Evolutionary conservation across 441 rosid genomes (phyloP).

Genomic region (Pelargonium myrrhifolium): DNA sequence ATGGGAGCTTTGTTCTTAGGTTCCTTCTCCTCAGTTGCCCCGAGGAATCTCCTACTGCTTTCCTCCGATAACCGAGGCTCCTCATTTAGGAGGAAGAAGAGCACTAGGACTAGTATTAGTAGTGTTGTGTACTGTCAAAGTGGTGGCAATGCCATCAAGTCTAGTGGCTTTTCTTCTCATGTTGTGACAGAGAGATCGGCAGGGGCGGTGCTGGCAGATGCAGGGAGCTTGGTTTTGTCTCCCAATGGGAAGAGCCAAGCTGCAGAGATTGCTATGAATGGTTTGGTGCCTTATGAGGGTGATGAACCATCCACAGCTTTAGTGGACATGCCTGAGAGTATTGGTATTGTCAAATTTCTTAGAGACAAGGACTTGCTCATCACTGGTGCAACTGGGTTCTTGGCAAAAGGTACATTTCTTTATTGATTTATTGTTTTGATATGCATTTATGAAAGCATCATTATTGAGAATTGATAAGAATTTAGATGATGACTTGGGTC

Average conservation of each 20-base stretch:
- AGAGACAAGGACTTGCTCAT: slow-evolving; percentile 62
- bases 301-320: slow-evolving; percentile 27
- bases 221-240: slow-evolving; percentile 48
- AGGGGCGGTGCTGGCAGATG: slow-evolving; percentile 32
- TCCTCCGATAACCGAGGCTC: slow-evolving; percentile 24
- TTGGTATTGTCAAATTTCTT: slow-evolving; percentile 77
- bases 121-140: slow-evolving; percentile 44
- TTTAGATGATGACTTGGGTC: background rate
- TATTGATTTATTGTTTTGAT: background rate
- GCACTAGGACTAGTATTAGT: slow-evolving; percentile 8
- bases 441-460: background rate
- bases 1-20: slow-evolving; percentile 71
- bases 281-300: slow-evolving; percentile 40
- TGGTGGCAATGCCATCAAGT: slow-evolving; percentile 31
- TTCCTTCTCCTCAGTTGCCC: slow-evolving; percentile 30
- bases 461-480: background rate
- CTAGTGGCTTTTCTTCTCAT: slow-evolving; percentile 38
- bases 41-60: slow-evolving; percentile 22
- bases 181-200: slow-evolving; percentile 39
- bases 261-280: slow-evolving; percentile 39
- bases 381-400: slow-evolving; percentile 86
- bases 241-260: slow-evolving; percentile 43
- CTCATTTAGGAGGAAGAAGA: slow-evolving; percentile 27
- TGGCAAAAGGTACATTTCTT: slow-evolving; percentile 55
- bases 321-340: slow-evolving; percentile 55